These are phyloP conservation scores for Aspergillus puulaauensis DNA, from an alignment of 2,329 filamentous ascomycete genomes.

Conservation along the genomic window DNA sequence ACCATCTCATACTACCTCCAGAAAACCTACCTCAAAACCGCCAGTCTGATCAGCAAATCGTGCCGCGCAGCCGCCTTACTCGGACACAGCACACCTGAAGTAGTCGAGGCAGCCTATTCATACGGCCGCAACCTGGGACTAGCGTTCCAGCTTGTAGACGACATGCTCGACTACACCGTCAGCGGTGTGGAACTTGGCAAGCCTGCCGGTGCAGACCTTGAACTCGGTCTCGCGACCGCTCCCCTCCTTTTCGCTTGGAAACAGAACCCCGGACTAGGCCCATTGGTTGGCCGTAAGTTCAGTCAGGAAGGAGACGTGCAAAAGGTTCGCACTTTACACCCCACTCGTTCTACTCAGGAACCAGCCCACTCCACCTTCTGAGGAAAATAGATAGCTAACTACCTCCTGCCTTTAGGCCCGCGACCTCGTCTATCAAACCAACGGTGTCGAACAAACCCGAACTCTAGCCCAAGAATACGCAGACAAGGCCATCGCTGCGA, in stretches of 20 bases:
- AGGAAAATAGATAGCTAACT: slow-evolving; percentile 11
- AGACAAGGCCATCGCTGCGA: slow-evolving; percentile 81
- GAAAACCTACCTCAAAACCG: slow-evolving; percentile 97
- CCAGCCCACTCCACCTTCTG: neutral
- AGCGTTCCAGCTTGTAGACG: slow-evolving; percentile 96
- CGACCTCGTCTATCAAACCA: slow-evolving; percentile 75
- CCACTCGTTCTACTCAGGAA: neutral
- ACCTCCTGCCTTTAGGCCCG: slow-evolving; percentile 63
- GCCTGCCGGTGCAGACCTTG: slow-evolving; percentile 88
- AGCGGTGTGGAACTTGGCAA: slow-evolving; percentile 85
- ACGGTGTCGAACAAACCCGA: slow-evolving; percentile 89
- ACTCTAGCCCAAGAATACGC: slow-evolving; percentile 88
- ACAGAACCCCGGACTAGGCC: slow-evolving; percentile 77
- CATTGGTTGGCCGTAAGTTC: slow-evolving; percentile 90
- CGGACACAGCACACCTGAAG: slow-evolving; percentile 71
- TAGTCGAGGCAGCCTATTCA: slow-evolving; percentile 85
- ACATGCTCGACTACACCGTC: slow-evolving; percentile 95
- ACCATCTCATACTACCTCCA: slow-evolving; percentile 91
- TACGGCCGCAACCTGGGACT: slow-evolving; percentile 93
- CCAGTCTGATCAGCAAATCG: slow-evolving; percentile 92
- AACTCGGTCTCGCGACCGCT: slow-evolving; percentile 89
- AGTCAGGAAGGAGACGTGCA: slow-evolving; percentile 77
- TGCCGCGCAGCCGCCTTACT: slow-evolving; percentile 87
- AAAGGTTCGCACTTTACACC: slow-evolving; percentile 58
- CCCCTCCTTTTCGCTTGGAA: slow-evolving; percentile 96